Base-by-base conservation (phyloP, 345 rosid genomes). In the Lepidium sativum region DNA sequence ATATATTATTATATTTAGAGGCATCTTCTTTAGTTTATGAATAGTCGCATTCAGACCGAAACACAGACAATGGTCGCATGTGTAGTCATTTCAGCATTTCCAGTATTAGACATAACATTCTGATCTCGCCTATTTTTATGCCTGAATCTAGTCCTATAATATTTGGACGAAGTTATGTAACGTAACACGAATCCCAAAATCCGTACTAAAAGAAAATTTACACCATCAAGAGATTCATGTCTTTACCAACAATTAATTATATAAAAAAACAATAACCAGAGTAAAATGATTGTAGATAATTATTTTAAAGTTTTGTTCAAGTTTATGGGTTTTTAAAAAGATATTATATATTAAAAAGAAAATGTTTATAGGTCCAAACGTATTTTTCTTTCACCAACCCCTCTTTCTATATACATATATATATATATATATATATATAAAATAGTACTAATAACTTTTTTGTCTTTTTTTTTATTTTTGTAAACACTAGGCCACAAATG, bases 341-440 rank as follows among this genome's bases (percentile, higher is more conserved):
- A 55, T 16, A 32, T 29, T n/a, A 43, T 16, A 29, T 15, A 13
- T 18, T 2, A 8, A 14, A 37, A n/a, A 57, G 6, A 11, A 35
- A 71, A 15, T 21, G 47, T 31, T 51, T 45, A 53, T 20, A 25
- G 29, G 29, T 54, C 34, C 42, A 42, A 42, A 66, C 34, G 13
- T 4, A n/a, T 54, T 43, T 34, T 66, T 54, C 63, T 54, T 54
- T 45, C 70, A 66, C 62, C 70, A 66, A 66, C 71, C 71, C 63
- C 44, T 14, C 41, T 53, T 53, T 42, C 10, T 12, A 39, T 13
- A 40, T n/a, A n/a, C n/a, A n/a, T n/a, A n/a, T n/a, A n/a, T n/a
- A n/a, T n/a, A n/a, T 41, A 14, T 41, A 41, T 42, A 42, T 23
- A n/a, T 27, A 12, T 6, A 25, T 25, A 25, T 25, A 4, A 0